Percentiles rank a stretch among this genome's conserved stretches.
phyloP scores from a whole-genome alignment of 2,329 filamentous ascomycete species.

The Exophiala calicioides region DNA sequence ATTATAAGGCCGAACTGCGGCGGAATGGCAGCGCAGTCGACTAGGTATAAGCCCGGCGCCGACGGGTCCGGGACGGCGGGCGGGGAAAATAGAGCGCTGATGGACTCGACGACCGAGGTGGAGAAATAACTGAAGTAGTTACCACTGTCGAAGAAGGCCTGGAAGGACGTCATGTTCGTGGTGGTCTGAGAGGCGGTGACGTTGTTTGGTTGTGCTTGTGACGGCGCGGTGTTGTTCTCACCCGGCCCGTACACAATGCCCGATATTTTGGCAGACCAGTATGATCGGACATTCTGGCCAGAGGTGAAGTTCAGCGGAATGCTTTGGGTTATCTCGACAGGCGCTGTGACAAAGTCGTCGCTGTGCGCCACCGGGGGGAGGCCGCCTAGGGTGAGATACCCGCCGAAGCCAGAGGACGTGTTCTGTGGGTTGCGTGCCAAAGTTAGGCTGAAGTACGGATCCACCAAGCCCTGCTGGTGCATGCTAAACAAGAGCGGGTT shows the following conservation, averaged over 20 bases:
- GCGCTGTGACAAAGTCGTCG: conserved; percentile 38
- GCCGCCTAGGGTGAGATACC: conserved; percentile 48
- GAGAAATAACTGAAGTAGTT: conserved; percentile 44
- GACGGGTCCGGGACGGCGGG: conserved; percentile 41
- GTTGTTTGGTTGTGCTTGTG: conserved; percentile 2
- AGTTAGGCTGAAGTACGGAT: conserved; percentile 36
- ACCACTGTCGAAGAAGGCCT: conserved; percentile 30
- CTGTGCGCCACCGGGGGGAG: conserved; percentile 42
- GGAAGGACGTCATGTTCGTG: conserved; percentile 2
- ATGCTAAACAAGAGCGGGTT: conserved; percentile 55
- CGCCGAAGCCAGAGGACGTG: conserved; percentile 48
- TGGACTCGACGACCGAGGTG: conserved; percentile 36
- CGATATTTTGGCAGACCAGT: conserved; percentile 6
- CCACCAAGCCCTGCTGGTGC: conserved; percentile 44
- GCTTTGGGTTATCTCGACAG: conserved; percentile 36
- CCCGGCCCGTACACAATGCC: conserved; percentile 4
- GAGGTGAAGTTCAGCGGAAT: conserved; percentile 6
- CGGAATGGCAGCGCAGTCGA: conserved; percentile 45
- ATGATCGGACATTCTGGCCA: conserved; percentile 4
- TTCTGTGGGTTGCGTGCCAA: conserved; percentile 38
- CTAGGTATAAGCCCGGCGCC: conserved; percentile 38
- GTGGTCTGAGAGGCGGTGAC: conserved; percentile 2
- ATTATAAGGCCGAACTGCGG: conserved; percentile 47
- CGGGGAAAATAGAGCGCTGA: conserved; percentile 47
- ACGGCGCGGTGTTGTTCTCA: not conserved